Evolutionary conservation across 192 early-diverging fungal species (phyloP), one percentile per base, ranked within the genome.

Genomic region (Oehlia diaphana): DNA sequence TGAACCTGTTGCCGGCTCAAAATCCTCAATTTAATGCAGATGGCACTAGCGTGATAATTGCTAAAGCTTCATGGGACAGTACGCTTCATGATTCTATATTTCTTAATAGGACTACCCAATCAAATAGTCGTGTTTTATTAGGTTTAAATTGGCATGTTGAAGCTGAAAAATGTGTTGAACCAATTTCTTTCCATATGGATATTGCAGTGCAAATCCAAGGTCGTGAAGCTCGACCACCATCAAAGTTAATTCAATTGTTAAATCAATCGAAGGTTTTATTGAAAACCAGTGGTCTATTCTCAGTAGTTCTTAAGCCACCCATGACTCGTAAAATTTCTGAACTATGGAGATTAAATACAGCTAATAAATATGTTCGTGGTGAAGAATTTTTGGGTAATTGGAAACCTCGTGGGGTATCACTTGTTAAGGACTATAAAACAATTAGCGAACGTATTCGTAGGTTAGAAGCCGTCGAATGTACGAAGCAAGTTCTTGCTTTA

Each of bases 11-110:
- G 10, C 74, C 90, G 61, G 79, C 83, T 16, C 89, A 89, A 76
- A 82, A 81, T 28, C 84, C 86, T 9, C 79, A 88, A 13, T 86
- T 88, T 39, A 85, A 89, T 1, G 81, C 76, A 4, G 90, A 93
- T 72, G 93, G 93, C 16, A 91, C 92, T 2, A 89, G 91, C 72
- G 88, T 89, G 13, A 68, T 93, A 3, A 63, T 81, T 23, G 85
- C 87, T 9, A 83, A 87, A 7, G 90, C 88, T 28, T 83, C 93
- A 9, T 95, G 94, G 94, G 94, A 95, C 69, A 92, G 92, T 13
- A 93, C 93, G 0, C 86, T 94, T 1, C 90, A 93, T 65, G 93
- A 90, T 9, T 91, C 90, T 1, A 77, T 87, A 0, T 85, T 92
- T 63, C 82, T 95, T 19, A 92, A 95, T 74, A 70, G 86, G 50